A percentile compares a stretch with the other conserved stretches of the same genome.
Conservation (phyloP, 805 yeast genomes). For the Metschnikowia lachancei region DNA sequence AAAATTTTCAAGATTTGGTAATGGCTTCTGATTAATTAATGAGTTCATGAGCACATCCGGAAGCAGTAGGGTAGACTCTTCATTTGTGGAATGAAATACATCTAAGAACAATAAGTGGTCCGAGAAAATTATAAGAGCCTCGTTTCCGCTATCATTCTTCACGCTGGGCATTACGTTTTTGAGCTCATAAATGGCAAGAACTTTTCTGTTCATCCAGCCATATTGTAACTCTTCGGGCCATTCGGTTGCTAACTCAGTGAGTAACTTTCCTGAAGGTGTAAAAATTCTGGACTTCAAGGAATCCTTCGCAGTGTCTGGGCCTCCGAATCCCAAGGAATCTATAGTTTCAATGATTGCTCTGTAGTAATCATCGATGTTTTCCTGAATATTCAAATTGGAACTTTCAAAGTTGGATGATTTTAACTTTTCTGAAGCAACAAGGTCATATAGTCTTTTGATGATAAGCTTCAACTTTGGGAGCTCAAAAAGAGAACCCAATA, state of each 20-base stretch:
- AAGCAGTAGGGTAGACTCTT: constrained; percentile 50
- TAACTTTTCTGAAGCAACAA: constrained; percentile 44
- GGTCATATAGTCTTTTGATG: constrained; percentile 54
- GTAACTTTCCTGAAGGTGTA: constrained; percentile 86
- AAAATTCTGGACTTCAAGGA: constrained; percentile 49
- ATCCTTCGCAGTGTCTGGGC: constrained; percentile 6
- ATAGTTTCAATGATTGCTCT: constrained; percentile 60
- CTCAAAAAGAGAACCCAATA: constrained; percentile 65
- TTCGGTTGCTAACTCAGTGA: constrained; percentile 76
- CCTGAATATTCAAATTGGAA: constrained; percentile 20
- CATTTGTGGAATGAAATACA: constrained; percentile 45
- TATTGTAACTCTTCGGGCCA: constrained; percentile 88
- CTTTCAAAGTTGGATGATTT: constrained; percentile 20
- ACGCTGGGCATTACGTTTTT: constrained; percentile 20
- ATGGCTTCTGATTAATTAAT: constrained; percentile 77
- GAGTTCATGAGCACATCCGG: constrained; percentile 88
- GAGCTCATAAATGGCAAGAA: constrained; percentile 66
- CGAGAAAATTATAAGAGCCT: constrained; percentile 73
- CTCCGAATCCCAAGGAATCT: constrained; percentile 77
- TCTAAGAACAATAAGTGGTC: constrained; percentile 70
- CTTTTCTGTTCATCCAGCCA: constrained; percentile 85
- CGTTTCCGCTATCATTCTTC: constrained; percentile 23
- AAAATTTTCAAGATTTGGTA: constrained; percentile 45
- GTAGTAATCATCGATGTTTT: constrained; percentile 41
- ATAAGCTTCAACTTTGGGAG: constrained; percentile 69